These are phyloP conservation scores for Pleurotus tuber-regium DNA, from an alignment of 768 basidiomycete species.

Conservation along the genomic window DNA sequence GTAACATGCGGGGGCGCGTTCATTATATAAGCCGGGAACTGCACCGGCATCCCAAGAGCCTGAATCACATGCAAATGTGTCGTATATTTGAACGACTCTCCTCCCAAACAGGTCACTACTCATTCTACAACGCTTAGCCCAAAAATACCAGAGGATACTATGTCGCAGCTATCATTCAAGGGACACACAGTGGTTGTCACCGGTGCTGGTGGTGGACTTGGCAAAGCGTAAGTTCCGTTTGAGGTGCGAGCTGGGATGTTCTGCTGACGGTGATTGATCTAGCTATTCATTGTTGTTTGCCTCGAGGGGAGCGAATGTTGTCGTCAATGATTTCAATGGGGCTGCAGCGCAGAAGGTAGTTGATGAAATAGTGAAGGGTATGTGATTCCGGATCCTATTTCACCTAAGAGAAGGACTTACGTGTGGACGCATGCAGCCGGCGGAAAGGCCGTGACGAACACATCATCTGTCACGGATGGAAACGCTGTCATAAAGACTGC, in stretches of 20 bases:
- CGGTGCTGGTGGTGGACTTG: slow-evolving; percentile 94
- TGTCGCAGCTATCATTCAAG: slow-evolving; percentile 69
- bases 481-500: slow-evolving; percentile 84
- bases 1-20: not conserved
- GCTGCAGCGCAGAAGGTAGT: slow-evolving; percentile 91
- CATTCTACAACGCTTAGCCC: too few species aligned
- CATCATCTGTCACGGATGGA: slow-evolving; percentile 85
- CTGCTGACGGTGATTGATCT: slow-evolving; percentile 6
- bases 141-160: slow-evolving; percentile 22
- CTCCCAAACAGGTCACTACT: too few species aligned
- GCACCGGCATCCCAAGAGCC: slow-evolving; percentile 5
- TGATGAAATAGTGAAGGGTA: slow-evolving; percentile 81
- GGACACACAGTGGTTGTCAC: slow-evolving; percentile 93
- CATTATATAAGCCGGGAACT: not conserved
- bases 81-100: slow-evolving; percentile 11
- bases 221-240: slow-evolving; percentile 67
- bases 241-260: too few species aligned
- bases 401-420: not conserved
- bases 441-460: slow-evolving; percentile 85
- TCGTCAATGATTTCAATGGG: slow-evolving; percentile 92
- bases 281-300: slow-evolving; percentile 93
- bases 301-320: slow-evolving; percentile 89
- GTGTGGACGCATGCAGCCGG: slow-evolving; percentile 57
- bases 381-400: slow-evolving; percentile 17
- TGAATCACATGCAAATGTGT: slow-evolving; percentile 11